Base-by-base conservation (phyloP, 2,329 filamentous ascomycete species). In the Dissoconium aciculare region DNA sequence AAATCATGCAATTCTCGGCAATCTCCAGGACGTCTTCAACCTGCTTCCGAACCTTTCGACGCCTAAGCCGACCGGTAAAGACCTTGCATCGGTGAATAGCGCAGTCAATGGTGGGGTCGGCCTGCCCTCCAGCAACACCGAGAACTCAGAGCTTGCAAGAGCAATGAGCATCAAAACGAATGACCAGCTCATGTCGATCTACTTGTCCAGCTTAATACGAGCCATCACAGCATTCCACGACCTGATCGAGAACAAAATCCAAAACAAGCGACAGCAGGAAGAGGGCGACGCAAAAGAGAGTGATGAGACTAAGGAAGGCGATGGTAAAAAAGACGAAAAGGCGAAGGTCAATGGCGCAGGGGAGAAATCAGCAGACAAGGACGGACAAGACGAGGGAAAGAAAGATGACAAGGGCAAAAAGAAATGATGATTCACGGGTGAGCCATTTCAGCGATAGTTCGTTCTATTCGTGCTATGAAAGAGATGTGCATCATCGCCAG, bases 81-180 rank as follows among this genome's bases (percentile, higher is more conserved):
- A 82, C 11, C 59, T 55, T 32, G 59, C 68, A 2, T 65, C 67
- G 26, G 49, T 56, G 16, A 59, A 56, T 37, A 56, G 57, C 33
- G 51, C 53, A 6, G 60, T 67, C 4, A 74, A 75, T 25, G 67
- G 64, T 39, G 69, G 61, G 40, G 54, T 76, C 47, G 66, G 57
- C 60, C 58, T 63, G 23, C 56, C 62, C 17, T 60, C 59, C 4
- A 52, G 52, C 17, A 56, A 55, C 27, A 57, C 64, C 9, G 71
- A 77, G 46, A 83, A 84, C 47, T 77, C 78, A 51, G 89, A 95
- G 56, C 67, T 98, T 32, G 78, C 84, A n/a, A 72, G 89, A 39
- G 85, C 89, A 19, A 93, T 98, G 84, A 92, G 83, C 60, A 74
- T 93, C 63, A 98, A 98, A 72, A 95, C 87, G 36, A 98, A 98